These are phyloP conservation scores for Rhodotorula sp. DNA, from an alignment of 1,284 basidiomycete species.

Conservation along the genomic window DNA sequence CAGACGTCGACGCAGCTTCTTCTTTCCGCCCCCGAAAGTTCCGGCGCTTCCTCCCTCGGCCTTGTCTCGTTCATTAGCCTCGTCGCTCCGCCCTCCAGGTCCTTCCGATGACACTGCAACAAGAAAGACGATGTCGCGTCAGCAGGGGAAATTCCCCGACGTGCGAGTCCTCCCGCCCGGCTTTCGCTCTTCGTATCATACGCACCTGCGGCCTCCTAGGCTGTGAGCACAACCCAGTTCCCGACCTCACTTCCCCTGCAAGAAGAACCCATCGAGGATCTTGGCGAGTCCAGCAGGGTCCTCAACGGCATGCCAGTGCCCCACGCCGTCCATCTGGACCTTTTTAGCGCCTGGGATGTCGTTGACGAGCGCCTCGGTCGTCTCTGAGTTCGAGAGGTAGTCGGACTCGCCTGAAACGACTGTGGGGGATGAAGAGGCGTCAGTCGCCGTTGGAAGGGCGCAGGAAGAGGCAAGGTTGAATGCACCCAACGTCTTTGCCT, in stretches of 20 bases:
- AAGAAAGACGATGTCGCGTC: too few species aligned
- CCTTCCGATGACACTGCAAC: too few species aligned
- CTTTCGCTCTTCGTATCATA: background rate
- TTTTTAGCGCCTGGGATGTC: constrained; percentile 8
- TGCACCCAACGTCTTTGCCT: constrained; percentile 28
- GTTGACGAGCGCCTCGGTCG: constrained; percentile 12
- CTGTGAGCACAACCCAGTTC: background rate
- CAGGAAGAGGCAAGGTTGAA: background rate
- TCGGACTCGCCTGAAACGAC: constrained; percentile 15
- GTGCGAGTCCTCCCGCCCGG: background rate
- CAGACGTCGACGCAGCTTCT: too few species aligned
- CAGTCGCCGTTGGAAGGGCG: background rate
- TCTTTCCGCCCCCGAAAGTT: too few species aligned
- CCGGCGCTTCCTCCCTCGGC: too few species aligned
- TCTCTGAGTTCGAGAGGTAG: constrained; percentile 18
- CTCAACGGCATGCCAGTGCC: constrained; percentile 39
- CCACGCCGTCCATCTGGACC: constrained; percentile 23
- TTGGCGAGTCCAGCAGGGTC: constrained; percentile 6
- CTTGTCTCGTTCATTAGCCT: too few species aligned
- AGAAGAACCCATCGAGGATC: constrained; percentile 17
- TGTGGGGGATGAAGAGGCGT: background rate
- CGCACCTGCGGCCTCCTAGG: too few species aligned
- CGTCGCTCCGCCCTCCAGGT: too few species aligned
- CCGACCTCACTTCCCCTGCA: background rate
- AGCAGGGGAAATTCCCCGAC: background rate